Evolutionary conservation across 2,329 filamentous ascomycete species (phyloP).

Genomic region (Alternaria burnsii): DNA sequence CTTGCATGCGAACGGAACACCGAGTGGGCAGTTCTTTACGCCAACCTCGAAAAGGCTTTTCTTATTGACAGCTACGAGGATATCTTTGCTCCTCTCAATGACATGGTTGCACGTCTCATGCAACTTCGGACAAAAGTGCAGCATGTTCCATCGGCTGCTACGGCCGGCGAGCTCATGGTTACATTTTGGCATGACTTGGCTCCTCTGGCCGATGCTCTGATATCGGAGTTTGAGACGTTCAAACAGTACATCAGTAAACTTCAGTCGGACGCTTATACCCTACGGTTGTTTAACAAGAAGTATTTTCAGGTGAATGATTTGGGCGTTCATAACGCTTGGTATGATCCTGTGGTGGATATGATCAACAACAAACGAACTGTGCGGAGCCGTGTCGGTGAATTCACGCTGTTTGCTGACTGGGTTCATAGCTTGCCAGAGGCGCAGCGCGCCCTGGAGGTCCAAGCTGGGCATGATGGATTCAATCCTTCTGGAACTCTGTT

Average conservation of each 20-base stretch:
- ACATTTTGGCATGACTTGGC: not conserved
- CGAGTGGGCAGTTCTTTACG: not conserved
- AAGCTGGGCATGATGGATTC: not conserved
- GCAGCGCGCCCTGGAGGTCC: not conserved
- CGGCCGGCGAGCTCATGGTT: not conserved
- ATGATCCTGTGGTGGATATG: not conserved
- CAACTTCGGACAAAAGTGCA: not conserved
- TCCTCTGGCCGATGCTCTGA: not conserved
- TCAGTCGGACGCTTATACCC: not conserved
- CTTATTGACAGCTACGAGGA: conserved; percentile 1
- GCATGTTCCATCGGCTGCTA: not conserved
- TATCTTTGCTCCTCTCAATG: not conserved
- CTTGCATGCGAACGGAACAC: not conserved
- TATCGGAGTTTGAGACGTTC: not conserved
- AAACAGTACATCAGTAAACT: not conserved
- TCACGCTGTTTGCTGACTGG: conserved; percentile 10
- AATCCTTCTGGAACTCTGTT: not conserved
- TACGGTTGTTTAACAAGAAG: not conserved
- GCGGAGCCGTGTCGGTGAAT: conserved; percentile 6
- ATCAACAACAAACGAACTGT: not conserved
- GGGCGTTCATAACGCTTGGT: not conserved
- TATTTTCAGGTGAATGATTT: not conserved
- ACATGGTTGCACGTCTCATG: not conserved
- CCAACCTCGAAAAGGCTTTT: conserved; percentile 2
- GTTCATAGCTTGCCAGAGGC: conserved; percentile 17